Evolutionary conservation across 495 filamentous ascomycete species (phyloP).

Genomic region (Aspergillus egyptiacus): DNA sequence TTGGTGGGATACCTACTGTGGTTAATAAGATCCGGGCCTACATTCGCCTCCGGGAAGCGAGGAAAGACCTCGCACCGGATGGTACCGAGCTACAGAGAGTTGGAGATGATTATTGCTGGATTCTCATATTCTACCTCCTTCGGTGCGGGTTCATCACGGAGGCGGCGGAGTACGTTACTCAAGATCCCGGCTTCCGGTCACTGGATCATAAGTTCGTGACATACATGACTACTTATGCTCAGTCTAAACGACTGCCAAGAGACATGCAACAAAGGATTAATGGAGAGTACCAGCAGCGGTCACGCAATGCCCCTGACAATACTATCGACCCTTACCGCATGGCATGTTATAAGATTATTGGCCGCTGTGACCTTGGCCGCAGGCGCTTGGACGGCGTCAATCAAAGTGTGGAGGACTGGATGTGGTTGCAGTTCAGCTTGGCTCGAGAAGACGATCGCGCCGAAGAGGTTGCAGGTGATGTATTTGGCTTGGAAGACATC

Average conservation of each 20-base stretch:
- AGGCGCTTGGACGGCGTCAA: constrained; percentile 75
- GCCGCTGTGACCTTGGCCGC: constrained; percentile 80
- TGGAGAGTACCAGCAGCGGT: constrained; percentile 79
- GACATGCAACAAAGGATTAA: constrained; percentile 80
- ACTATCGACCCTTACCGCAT: constrained; percentile 91
- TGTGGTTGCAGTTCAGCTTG: constrained; percentile 93
- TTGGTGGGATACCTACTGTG: constrained; percentile 81
- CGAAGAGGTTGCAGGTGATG: constrained; percentile 78
- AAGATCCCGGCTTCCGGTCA: constrained; percentile 74
- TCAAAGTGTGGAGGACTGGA: constrained; percentile 85
- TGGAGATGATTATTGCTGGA: constrained; percentile 82
- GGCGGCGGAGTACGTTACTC: constrained; percentile 77
- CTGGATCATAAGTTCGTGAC: constrained; percentile 84
- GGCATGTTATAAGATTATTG: constrained; percentile 96
- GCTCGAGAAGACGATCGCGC: constrained; percentile 79
- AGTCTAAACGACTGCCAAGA: constrained; percentile 60
- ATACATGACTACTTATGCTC: constrained; percentile 81
- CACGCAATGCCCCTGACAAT: constrained; percentile 76
- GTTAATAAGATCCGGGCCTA: constrained; percentile 89
- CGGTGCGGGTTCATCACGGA: constrained; percentile 77
- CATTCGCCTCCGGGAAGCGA: constrained; percentile 65
- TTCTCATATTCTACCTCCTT: constrained; percentile 86
- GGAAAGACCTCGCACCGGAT: constrained; percentile 76
- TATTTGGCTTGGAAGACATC: constrained; percentile 81
- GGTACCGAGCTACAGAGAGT: constrained; percentile 64